These are phyloP conservation scores for Volvox carteri DNA, from an alignment of 163 green algal species.

Conservation along the genomic window DNA sequence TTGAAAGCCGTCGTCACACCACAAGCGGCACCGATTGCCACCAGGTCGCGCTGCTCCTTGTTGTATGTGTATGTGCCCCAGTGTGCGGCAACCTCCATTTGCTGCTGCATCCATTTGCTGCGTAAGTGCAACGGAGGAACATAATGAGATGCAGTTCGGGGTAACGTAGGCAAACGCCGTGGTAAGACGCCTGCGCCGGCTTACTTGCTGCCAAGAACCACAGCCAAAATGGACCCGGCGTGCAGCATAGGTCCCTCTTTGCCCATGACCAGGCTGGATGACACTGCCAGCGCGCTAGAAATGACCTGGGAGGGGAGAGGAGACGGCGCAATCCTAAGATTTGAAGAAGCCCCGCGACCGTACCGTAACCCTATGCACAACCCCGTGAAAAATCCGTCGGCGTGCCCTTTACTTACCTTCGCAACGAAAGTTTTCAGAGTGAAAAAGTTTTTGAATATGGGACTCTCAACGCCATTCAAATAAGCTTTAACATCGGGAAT, in stretches of 20 bases:
- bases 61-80: slow-evolving; percentile 80
- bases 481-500: slow-evolving; percentile 79
- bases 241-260: slow-evolving; percentile 79
- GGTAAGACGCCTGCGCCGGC: neutral
- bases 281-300: slow-evolving; percentile 70
- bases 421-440: slow-evolving; percentile 76
- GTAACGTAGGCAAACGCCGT: neutral
- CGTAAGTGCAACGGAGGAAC: neutral
- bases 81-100: slow-evolving; percentile 70
- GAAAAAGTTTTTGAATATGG: slow-evolving; percentile 75
- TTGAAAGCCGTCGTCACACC: slow-evolving; percentile 77
- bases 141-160: neutral
- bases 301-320: slow-evolving; percentile 55
- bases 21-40: slow-evolving; percentile 72
- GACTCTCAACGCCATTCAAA: slow-evolving; percentile 73
- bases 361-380: too few species aligned
- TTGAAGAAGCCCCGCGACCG: neutral
- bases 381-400: neutral
- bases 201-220: slow-evolving; percentile 68
- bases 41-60: slow-evolving; percentile 72
- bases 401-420: slow-evolving; percentile 61
- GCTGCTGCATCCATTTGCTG: slow-evolving; percentile 77
- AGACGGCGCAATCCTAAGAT: neutral
- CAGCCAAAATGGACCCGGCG: slow-evolving; percentile 74
- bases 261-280: slow-evolving; percentile 68